These are phyloP conservation scores for Hyaloscypha finlandica DNA, from an alignment of 495 filamentous ascomycete species.

Conservation along the genomic window DNA sequence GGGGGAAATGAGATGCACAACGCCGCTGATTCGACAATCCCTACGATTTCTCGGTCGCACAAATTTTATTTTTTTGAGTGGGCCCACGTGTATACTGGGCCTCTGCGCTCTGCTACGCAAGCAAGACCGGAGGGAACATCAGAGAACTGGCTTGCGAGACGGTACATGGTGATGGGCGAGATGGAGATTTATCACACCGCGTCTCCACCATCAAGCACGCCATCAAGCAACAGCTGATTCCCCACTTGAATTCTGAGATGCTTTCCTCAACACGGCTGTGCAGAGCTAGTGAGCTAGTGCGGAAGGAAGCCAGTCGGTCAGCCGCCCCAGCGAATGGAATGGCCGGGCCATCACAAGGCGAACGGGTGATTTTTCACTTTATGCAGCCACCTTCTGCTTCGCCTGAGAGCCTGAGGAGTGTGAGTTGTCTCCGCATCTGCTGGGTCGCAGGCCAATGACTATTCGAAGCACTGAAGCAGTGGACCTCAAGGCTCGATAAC, in stretches of 20 bases:
- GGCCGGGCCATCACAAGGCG: background rate
- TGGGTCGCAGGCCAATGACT: background rate
- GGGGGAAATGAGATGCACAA: background rate
- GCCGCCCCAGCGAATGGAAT: background rate
- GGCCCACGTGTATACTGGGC: background rate
- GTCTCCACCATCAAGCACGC: background rate
- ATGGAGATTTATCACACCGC: too few relatives aligned
- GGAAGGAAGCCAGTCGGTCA: background rate
- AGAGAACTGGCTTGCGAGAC: too few relatives aligned
- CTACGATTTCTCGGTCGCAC: background rate
- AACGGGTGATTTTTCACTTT: background rate
- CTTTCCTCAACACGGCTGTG: background rate
- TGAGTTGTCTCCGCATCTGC: background rate
- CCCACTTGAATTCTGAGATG: background rate
- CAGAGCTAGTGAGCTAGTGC: constrained; percentile 1
- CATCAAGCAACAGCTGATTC: background rate
- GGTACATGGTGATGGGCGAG: too few relatives aligned
- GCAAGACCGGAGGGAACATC: too few relatives aligned
- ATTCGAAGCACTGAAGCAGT: background rate
- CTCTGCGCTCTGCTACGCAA: too few relatives aligned
- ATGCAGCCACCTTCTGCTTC: background rate
- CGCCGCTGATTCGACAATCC: background rate
- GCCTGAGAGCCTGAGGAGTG: background rate
- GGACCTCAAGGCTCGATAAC: background rate
- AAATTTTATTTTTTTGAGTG: background rate